Evolutionary conservation across 257 asterid species (phyloP), one percentile per base, ranked within the genome.

Genomic region (Coffea canephora): DNA sequence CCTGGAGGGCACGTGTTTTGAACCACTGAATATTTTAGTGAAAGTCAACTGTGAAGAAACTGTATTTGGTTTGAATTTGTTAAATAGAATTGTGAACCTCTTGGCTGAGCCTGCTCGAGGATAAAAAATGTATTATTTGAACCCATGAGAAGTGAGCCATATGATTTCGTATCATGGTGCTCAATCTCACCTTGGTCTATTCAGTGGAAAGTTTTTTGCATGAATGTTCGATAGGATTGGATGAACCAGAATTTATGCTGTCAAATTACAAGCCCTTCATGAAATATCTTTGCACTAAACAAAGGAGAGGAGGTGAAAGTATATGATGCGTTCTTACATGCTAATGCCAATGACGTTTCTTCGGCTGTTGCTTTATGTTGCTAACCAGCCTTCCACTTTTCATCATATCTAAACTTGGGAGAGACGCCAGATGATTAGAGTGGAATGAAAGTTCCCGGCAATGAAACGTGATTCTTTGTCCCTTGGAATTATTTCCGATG

Each of bases 31-130:
- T 74, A 88, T 90, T 25, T 79, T 86, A 1, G 97, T 93, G 77
- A 93, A 92, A 84, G 84, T 92, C 84, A 92, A 92, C 80, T 95
- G 98, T 80, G 98, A 95, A 84, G 97, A 95, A 81, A 92, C 99
- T 80, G 98, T 95, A 79, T 93, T 95, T 86, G 97, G 96, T 84
- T 85, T 95, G 78, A 95, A 96, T 87, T 86, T 96, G 84, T 87
- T 96, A 83, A 94, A 96, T 84, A 90, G 97, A 86, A 85, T 92
- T 82, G 96, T 92, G 81, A 90, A 88, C 82, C 85, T 90, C 88
- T 83, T 96, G 88, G 92, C 95, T 9, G 94, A 92, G 84, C 87
- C 92, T 41, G 72, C 82, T 76, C 65, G 54, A 5, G 85, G 78
- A 82, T 82, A 81, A 74, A 23, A 7, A 36, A 50, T 54, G 74